Percentiles rank a stretch among this genome's conserved stretches.
These are phyloP conservation scores for Ustilago cynodontis DNA, from an alignment of 1,284 basidiomycete genomes.

Conservation along the genomic window DNA sequence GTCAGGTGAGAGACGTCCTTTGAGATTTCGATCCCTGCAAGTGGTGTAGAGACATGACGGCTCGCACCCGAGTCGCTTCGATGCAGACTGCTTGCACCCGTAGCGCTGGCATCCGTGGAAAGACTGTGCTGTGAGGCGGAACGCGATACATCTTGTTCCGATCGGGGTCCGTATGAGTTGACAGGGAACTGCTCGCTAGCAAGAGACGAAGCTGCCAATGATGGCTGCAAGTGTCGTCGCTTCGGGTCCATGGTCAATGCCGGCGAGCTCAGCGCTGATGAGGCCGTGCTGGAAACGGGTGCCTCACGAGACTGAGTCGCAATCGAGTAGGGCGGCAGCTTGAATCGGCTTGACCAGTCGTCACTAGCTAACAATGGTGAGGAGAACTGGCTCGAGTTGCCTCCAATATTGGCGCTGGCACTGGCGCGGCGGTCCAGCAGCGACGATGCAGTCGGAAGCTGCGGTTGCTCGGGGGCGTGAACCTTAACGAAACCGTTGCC, in stretches of 20 bases:
- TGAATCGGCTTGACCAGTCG: constrained; percentile 43
- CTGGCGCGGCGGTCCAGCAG: constrained; percentile 36
- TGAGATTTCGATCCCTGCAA: constrained; percentile 33
- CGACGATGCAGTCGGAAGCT: neutral
- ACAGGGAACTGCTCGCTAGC: constrained; percentile 38
- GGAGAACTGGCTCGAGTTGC: constrained; percentile 17
- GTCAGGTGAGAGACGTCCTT: constrained; percentile 43
- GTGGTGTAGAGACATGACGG: constrained; percentile 17
- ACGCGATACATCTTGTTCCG: constrained; percentile 31
- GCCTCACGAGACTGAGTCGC: constrained; percentile 6
- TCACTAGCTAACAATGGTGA: constrained; percentile 23
- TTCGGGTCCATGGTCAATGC: constrained; percentile 38
- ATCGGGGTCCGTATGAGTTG: constrained; percentile 47
- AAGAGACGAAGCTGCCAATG: constrained; percentile 29
- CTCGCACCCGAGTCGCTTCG: constrained; percentile 23
- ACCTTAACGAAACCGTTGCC: constrained; percentile 11
- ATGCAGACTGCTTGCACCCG: constrained; percentile 17
- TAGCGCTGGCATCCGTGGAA: constrained; percentile 19
- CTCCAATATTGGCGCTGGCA: constrained; percentile 7
- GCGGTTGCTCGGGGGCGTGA: neutral
- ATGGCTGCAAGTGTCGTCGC: constrained; percentile 24
- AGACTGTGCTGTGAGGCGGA: constrained; percentile 43
- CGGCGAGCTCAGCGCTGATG: constrained; percentile 35
- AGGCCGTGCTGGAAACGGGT: constrained; percentile 8
- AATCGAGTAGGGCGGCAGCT: constrained; percentile 30